Base-by-base conservation (phyloP, 2,329 filamentous ascomycete species). In the Trichoderma brevicompactum region DNA sequence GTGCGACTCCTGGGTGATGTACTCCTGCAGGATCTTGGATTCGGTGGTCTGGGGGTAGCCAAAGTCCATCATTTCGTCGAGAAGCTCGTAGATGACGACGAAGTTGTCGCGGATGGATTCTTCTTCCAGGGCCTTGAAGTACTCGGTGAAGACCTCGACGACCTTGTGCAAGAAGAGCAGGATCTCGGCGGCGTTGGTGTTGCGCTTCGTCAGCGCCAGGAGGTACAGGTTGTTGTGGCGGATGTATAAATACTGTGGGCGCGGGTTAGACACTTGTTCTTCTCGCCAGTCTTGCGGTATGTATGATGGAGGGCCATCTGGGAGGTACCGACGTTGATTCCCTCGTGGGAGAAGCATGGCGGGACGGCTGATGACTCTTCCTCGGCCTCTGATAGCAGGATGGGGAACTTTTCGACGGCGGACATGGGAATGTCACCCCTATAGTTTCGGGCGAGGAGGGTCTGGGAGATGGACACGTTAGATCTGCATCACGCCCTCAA, bases 61-160 rank as follows among this genome's bases (percentile, higher is more conserved):
- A 83, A 99, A 99, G 80, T 99, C 95, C 95, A 99, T 99, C 95
- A 99, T 99, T 83, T 99, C 95, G 76, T 99, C 95, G 69, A 99
- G 87, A 68, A 99, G 81, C 80, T 99, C 95, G 83, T 99, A 99
- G 75, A 99, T 99, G 76, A 99, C 89, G 78, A 99, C 95, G 76
- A 99, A 99, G 82, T 99, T 99, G 83, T 99, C 95, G 72, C 95
- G 89, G 77, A 99, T 99, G 73, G 92, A 97, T 80, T 99, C 95
- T 79, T 99, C 95, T 79, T 99, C 95, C 67, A 99, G 85, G 69
- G 96, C 94, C 79, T 99, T 99, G 85, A 99, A 99, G 83, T 99
- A 99, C 80, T 99, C 95, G 66, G 95, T 99, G 77, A 99, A 99
- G 69, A 99, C 95, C 78, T 98, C 95, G 74, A 99, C 95, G 64